Conservation (phyloP, 345 rosid genomes). For the Turnera subulata region DNA sequence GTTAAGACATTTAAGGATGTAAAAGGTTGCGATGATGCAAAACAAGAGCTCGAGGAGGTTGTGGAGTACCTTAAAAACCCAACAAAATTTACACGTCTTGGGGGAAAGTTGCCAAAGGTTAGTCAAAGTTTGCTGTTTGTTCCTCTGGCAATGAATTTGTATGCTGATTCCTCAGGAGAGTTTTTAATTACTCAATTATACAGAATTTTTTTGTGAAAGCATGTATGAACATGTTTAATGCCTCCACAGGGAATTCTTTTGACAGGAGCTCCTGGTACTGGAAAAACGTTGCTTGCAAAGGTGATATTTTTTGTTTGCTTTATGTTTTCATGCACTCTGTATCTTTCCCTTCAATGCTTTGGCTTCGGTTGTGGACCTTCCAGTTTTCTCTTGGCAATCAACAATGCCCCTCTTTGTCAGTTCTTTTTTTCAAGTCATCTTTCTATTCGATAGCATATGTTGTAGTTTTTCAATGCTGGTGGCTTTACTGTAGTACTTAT, state of each 20-base stretch:
- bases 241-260: slow-evolving; percentile 85
- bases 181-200: neutral
- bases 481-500: no score
- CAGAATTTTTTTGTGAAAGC: slow-evolving; percentile 1
- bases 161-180: no score
- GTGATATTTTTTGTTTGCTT: slow-evolving; percentile 30
- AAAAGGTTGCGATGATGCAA: slow-evolving; percentile 99
- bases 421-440: no score
- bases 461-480: no score
- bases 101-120: slow-evolving; percentile 99
- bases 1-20: slow-evolving; percentile 99
- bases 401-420: no score
- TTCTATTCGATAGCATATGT: no score
- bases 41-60: slow-evolving; percentile 98
- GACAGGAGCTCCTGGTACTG: slow-evolving; percentile 99
- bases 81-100: slow-evolving; percentile 92
- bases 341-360: neutral
- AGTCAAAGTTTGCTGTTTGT: no score
- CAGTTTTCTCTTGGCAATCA: no score
- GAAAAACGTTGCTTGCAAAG: slow-evolving; percentile 96
- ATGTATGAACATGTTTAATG: slow-evolving; percentile 1
- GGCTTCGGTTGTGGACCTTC: neutral
- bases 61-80: slow-evolving; percentile 97
- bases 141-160: no score
- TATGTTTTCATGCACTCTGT: neutral